These are phyloP conservation scores for Austroboletus rostrupii DNA, from an alignment of 1,284 basidiomycete genomes.

Conservation along the genomic window DNA sequence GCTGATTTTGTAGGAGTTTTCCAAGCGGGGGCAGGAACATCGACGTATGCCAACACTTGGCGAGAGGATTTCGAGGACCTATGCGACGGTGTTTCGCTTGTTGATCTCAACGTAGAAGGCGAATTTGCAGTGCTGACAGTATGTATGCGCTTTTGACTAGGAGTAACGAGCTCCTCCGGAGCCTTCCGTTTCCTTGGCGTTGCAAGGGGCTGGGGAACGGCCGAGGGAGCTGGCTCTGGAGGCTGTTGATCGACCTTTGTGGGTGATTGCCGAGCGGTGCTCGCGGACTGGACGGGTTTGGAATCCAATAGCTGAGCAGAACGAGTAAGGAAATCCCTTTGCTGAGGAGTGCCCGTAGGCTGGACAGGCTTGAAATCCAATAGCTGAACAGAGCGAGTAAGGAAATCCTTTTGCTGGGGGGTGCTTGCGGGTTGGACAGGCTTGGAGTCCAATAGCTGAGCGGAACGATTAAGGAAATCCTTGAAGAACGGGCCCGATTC, in stretches of 20 bases:
- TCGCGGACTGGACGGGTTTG: slow-evolving; percentile 19
- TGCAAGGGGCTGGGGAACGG: slow-evolving; percentile 35
- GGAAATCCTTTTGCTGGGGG: slow-evolving; percentile 9
- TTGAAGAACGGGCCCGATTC: slow-evolving; percentile 63
- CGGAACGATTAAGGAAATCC: slow-evolving; percentile 55
- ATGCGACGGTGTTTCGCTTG: slow-evolving; percentile 23
- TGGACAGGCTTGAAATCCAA: no score
- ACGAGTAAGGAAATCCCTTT: slow-evolving; percentile 52
- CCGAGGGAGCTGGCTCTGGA: neutral
- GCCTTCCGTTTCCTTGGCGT: slow-evolving; percentile 54
- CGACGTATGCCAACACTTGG: slow-evolving; percentile 54
- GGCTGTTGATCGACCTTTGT: slow-evolving; percentile 11
- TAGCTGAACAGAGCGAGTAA: no score
- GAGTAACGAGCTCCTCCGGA: slow-evolving; percentile 43
- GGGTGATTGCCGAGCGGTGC: slow-evolving; percentile 10
- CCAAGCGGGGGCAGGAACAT: slow-evolving; percentile 48
- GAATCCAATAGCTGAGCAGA: slow-evolving; percentile 38
- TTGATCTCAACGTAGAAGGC: slow-evolving; percentile 9
- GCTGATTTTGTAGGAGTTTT: slow-evolving; percentile 36
- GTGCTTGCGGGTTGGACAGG: slow-evolving; percentile 18
- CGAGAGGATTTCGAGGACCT: slow-evolving; percentile 31
- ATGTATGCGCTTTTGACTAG: slow-evolving; percentile 50
- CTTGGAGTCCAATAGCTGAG: slow-evolving; percentile 30
- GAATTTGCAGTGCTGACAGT: neutral
- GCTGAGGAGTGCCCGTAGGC: slow-evolving; percentile 14